Evolutionary conservation across 257 asterid genomes (phyloP).

Genomic region (Linderniella brevidens): DNA sequence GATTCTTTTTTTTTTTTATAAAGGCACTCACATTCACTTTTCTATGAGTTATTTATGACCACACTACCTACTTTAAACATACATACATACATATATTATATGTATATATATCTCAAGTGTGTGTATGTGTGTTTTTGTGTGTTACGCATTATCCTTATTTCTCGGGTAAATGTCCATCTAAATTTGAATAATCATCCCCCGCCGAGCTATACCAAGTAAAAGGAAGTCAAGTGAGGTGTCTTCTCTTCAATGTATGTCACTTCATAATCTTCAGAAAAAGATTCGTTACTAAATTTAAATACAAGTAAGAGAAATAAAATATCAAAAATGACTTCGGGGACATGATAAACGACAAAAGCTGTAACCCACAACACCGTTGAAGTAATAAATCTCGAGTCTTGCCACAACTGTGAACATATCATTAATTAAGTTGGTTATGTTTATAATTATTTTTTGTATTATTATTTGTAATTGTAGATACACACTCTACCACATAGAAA

Average conservation of each 20-base stretch:
- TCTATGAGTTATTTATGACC: too few species aligned
- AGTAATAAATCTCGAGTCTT: conserved; percentile 26
- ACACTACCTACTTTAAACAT: too few species aligned
- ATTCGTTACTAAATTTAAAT: conserved; percentile 13
- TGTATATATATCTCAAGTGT: too few species aligned
- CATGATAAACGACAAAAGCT: too few species aligned
- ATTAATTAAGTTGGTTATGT: conserved; percentile 10
- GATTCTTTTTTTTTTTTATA: too few species aligned
- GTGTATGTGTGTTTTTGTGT: too few species aligned
- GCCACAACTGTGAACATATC: conserved; percentile 12
- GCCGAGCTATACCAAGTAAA: not conserved
- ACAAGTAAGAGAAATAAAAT: not conserved
- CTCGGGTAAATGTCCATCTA: not conserved
- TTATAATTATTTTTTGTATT: conserved; percentile 15
- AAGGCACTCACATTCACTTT: too few species aligned
- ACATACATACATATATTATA: too few species aligned
- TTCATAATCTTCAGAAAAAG: conserved; percentile 12
- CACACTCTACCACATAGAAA: too few species aligned
- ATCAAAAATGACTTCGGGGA: not conserved
- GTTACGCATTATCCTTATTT: too few species aligned
- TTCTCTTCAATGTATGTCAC: conserved; percentile 14
- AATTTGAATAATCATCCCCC: not conserved
- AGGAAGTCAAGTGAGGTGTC: conserved; percentile 14
- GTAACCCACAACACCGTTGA: conserved; percentile 7
- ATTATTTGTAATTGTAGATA: too few species aligned